These are phyloP conservation scores for Pseudogymnoascus sp. DNA, from an alignment of 2,329 filamentous ascomycete species.

Conservation along the genomic window DNA sequence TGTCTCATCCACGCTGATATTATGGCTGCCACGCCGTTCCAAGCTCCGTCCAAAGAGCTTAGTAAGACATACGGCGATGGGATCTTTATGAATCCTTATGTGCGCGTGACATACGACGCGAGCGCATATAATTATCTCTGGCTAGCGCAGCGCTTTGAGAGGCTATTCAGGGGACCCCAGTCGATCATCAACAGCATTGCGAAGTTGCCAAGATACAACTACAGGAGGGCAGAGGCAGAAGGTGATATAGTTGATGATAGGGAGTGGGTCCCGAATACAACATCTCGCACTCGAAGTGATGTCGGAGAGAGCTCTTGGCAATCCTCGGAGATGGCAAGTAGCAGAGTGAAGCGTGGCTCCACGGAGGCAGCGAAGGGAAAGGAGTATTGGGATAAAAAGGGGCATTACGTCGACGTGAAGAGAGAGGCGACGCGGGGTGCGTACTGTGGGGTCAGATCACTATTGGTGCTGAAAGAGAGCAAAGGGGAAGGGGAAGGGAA, in stretches of 20 bases:
- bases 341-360: slow-evolving; percentile 10
- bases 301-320: slow-evolving; percentile 25
- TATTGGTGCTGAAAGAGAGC: slow-evolving; percentile 40
- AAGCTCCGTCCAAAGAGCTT: slow-evolving; percentile 37
- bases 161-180: slow-evolving; percentile 54
- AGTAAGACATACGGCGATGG: slow-evolving; percentile 29
- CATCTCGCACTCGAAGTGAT: slow-evolving; percentile 11
- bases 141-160: slow-evolving; percentile 57
- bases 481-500: slow-evolving; percentile 26
- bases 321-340: slow-evolving; percentile 16
- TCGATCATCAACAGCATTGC: slow-evolving; percentile 48
- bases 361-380: background rate
- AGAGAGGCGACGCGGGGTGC: slow-evolving; percentile 43
- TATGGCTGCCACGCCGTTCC: slow-evolving; percentile 14
- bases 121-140: slow-evolving; percentile 51
- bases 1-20: slow-evolving; percentile 50
- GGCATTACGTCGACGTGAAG: slow-evolving; percentile 36
- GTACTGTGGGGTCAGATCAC: slow-evolving; percentile 48
- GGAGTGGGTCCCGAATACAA: slow-evolving; percentile 37
- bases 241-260: slow-evolving; percentile 47
- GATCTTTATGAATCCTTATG: slow-evolving; percentile 68
- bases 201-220: slow-evolving; percentile 52
- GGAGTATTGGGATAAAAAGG: slow-evolving; percentile 24
- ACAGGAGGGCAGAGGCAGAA: slow-evolving; percentile 50
- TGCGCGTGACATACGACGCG: slow-evolving; percentile 62